A percentile compares a stretch with the other conserved stretches of the same genome.
Evolutionary conservation across 257 asterid genomes (phyloP).

Genomic region (Plantago ovata): DNA sequence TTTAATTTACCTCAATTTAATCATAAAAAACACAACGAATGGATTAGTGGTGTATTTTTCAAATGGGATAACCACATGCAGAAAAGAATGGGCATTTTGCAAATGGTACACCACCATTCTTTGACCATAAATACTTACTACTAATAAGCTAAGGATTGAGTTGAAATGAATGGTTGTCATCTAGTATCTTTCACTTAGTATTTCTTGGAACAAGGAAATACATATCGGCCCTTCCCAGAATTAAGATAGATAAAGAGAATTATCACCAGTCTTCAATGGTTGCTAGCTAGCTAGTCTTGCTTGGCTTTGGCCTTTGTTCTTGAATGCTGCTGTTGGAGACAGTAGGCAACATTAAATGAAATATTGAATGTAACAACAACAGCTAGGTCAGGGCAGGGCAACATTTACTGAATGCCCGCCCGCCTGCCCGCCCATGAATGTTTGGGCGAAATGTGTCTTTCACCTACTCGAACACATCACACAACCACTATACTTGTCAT

Average conservation of each 20-base stretch:
- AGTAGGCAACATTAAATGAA: slow-evolving; percentile 31
- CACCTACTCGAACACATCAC: slow-evolving; percentile 2
- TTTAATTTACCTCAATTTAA: no score
- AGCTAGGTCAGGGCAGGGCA: no score
- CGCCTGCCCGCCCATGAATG: slow-evolving; percentile 24
- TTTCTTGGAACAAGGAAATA: slow-evolving; percentile 38
- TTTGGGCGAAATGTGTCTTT: slow-evolving; percentile 16
- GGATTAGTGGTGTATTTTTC: no score
- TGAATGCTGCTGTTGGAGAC: slow-evolving; percentile 44
- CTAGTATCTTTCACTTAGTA: no score
- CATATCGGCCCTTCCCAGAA: slow-evolving; percentile 28
- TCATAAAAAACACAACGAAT: no score
- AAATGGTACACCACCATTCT: slow-evolving; percentile 29
- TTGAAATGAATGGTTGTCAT: slow-evolving; percentile 15
- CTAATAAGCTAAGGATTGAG: slow-evolving; percentile 3
- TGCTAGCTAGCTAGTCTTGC: slow-evolving; percentile 23
- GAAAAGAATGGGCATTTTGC: slow-evolving; percentile 42
- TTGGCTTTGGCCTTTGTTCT: slow-evolving; percentile 18
- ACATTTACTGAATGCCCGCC: slow-evolving; percentile 21
- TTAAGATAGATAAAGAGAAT: no score
- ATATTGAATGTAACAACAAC: no score
- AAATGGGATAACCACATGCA: neutral
- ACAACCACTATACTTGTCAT: neutral
- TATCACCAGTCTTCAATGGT: slow-evolving; percentile 28
- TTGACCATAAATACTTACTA: slow-evolving; percentile 17